Evolutionary conservation across 2,329 filamentous ascomycete genomes (phyloP).

Genomic region (Dactylella cylindrospora): DNA sequence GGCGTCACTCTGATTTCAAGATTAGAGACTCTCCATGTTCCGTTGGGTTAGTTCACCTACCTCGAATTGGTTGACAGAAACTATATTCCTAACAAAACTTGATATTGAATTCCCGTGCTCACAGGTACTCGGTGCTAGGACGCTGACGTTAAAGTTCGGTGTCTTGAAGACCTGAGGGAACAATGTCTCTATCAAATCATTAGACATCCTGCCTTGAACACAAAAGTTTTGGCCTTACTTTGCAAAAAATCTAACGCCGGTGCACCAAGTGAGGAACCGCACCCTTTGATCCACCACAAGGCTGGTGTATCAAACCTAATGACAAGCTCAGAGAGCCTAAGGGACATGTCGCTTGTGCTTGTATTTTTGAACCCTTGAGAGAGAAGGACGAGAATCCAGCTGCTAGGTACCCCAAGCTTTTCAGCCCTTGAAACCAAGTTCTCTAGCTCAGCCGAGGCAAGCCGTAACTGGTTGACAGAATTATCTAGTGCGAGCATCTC

Average conservation of each 20-base stretch:
- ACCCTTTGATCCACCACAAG: conserved; percentile 29
- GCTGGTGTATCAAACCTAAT: conserved; percentile 11
- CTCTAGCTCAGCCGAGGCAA: conserved; percentile 45
- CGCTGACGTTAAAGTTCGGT: conserved; percentile 28
- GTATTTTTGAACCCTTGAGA: conserved; percentile 45
- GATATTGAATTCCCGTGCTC: conserved; percentile 32
- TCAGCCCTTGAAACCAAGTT: conserved; percentile 17
- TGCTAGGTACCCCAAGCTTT: conserved; percentile 28
- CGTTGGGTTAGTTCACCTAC: conserved; percentile 4
- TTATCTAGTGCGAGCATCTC: conserved; percentile 48
- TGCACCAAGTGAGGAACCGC: neutral
- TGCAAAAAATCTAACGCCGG: conserved; percentile 23
- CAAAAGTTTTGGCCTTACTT: conserved; percentile 6
- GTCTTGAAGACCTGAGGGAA: conserved; percentile 35
- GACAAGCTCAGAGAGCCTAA: conserved; percentile 35
- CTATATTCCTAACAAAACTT: conserved; percentile 14
- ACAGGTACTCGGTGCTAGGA: conserved; percentile 17
- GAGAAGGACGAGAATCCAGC: conserved; percentile 47
- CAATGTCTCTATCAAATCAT: conserved; percentile 3
- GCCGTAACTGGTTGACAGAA: conserved; percentile 48
- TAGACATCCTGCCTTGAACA: neutral
- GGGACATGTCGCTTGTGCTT: conserved; percentile 40
- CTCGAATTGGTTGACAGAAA: conserved; percentile 2
- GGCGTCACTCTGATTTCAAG: conserved; percentile 2
- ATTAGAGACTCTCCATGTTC: too few relatives aligned